These are phyloP conservation scores for Trichocomaceae sp. DNA, from an alignment of 2,329 filamentous ascomycete genomes.

Conservation along the genomic window DNA sequence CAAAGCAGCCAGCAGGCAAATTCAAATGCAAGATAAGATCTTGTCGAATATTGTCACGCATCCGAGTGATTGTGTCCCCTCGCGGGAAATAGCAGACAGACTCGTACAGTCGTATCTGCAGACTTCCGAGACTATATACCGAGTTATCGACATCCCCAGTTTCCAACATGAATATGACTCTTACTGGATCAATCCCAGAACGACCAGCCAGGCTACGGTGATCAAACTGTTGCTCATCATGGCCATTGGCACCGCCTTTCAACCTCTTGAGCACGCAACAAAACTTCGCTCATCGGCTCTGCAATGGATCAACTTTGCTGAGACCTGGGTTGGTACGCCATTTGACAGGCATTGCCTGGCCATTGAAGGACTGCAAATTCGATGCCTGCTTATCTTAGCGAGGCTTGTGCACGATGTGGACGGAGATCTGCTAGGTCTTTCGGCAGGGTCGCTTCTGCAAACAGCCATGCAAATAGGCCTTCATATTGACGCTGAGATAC, in stretches of 20 bases:
- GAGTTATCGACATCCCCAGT: conserved; percentile 48
- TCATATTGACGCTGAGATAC: conserved; percentile 31
- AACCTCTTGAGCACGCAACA: background rate
- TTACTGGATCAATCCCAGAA: conserved; percentile 33
- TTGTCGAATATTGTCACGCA: background rate
- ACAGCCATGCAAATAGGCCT: conserved; percentile 37
- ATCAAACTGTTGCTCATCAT: conserved; percentile 7
- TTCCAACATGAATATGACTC: conserved; percentile 48
- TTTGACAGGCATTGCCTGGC: conserved; percentile 48
- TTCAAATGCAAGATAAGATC: conserved; percentile 7
- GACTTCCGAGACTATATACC: conserved; percentile 46
- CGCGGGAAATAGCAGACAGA: conserved; percentile 33
- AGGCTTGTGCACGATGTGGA: conserved; percentile 30
- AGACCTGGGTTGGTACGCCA: conserved; percentile 50
- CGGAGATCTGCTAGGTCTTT: conserved; percentile 32
- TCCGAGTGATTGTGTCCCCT: conserved; percentile 30
- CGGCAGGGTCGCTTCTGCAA: conserved; percentile 32
- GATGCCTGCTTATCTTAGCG: conserved; percentile 33
- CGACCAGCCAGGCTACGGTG: background rate
- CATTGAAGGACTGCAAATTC: conserved; percentile 46
- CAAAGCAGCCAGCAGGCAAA: conserved; percentile 4
- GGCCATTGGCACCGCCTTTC: conserved; percentile 4
- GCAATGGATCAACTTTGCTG: conserved; percentile 53
- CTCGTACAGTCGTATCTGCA: conserved; percentile 46
- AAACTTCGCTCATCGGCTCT: conserved; percentile 35